Base-by-base conservation (phyloP, 1,139 yeast genomes). In the Debaryomyces singareniensis region DNA sequence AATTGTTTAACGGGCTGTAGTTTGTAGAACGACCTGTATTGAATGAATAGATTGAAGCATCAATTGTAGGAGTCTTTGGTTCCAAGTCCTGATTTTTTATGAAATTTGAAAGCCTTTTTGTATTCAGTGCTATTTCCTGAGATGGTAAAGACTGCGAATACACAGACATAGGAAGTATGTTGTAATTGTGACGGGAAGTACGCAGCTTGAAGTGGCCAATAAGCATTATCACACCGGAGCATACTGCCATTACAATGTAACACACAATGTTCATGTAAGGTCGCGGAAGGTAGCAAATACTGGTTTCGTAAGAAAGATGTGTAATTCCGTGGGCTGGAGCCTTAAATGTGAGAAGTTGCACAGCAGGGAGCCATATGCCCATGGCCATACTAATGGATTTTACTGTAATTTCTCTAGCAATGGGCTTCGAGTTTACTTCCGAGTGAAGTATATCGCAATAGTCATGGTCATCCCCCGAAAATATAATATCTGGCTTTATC, bases 311-410 rank as follows among this genome's bases (percentile, higher is more conserved):
- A 4, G 42, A 37, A 36, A 57, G 54, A 12, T 37, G 38, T 7
- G 42, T 31, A 5, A 37, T 23, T 6, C 33, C 34, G 2, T 49
- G 41, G 15, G 32, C 30, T 9, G 48, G 45, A 22, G 40, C 43
- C 28, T 45, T 46, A 40, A 61, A 55, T 0, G 74, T 49, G 5
- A 74, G 45, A 25, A 73, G 40, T 42, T 73, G 76, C 3, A 73
- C 75, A 0, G 76, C 79, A 0, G 80, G 80, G 26, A 53, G 52
- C 31, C 51, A 45, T 20, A 71, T 69, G 2, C 79, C 78, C 78
- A 72, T 73, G 15, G 79, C 78, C 76, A 74, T 69, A 27, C 75
- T 68, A 6, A 73, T 65, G 15, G 78, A 69, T 42, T 73, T 73
- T 20, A 73, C 75, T 16, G 76, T 71, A 34, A 72, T 54, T 41